Conservation (phyloP, 2,329 filamentous ascomycete genomes). For the Aspergillus thermomutatus region DNA sequence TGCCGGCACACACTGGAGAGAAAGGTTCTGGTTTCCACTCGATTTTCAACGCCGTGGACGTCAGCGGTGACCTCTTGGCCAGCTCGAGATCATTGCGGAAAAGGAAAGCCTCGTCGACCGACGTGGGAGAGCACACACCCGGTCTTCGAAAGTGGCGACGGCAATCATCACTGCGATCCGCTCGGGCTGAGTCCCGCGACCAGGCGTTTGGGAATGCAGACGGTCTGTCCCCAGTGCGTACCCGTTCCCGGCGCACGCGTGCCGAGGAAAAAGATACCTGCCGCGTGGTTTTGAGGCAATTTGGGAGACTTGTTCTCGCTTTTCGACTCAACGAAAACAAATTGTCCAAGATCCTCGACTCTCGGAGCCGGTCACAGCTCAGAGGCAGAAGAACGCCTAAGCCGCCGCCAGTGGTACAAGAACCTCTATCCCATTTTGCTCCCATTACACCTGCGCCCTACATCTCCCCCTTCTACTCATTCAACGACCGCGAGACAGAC, state of each 20-base stretch:
- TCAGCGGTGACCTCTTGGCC: conserved; percentile 71
- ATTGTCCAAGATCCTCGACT: conserved; percentile 59
- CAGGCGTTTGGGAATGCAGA: conserved; percentile 18
- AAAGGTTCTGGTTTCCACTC: conserved; percentile 70
- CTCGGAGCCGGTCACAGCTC: conserved; percentile 57
- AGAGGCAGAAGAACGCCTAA: conserved; percentile 47
- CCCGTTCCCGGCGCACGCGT: conserved; percentile 58
- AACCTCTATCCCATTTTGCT: conserved; percentile 55
- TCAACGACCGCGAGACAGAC: conserved; percentile 84
- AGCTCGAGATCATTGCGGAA: conserved; percentile 76
- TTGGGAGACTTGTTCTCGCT: conserved; percentile 54
- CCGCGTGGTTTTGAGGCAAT: conserved; percentile 39
- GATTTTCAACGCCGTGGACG: conserved; percentile 69
- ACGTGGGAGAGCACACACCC: conserved; percentile 48
- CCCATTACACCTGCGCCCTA: conserved; percentile 62
- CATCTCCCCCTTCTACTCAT: conserved; percentile 78
- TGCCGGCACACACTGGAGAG: conserved; percentile 64
- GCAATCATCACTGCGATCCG: conserved; percentile 27
- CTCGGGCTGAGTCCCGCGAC: conserved; percentile 20
- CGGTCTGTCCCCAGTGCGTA: conserved; percentile 27
- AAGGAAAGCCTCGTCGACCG: conserved; percentile 73
- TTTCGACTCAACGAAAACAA: conserved; percentile 57
- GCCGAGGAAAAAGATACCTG: conserved; percentile 40
- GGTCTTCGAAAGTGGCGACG: conserved; percentile 49
- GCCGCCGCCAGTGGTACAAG: conserved; percentile 37